Conservation (phyloP, 768 basidiomycete genomes). For the Pilatotrama ljubarskyi region DNA sequence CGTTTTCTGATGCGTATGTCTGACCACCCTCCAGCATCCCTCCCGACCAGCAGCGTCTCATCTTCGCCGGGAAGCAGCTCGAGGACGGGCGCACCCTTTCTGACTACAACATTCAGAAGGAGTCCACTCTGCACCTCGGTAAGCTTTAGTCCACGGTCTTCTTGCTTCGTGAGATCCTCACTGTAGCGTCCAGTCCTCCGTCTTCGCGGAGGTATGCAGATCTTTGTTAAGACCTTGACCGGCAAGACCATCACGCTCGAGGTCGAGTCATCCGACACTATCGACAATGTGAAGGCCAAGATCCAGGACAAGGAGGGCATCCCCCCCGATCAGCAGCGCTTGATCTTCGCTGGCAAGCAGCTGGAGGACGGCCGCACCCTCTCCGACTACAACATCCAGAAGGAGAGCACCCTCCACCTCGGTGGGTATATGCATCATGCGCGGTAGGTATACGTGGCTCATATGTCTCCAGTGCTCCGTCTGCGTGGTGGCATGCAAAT, state of each 20-base stretch:
- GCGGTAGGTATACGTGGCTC: background rate
- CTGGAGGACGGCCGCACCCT: conserved; percentile 54
- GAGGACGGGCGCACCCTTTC: conserved; percentile 91
- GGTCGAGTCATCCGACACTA: conserved; percentile 39
- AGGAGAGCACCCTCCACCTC: conserved; percentile 82
- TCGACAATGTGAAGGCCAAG: conserved; percentile 38
- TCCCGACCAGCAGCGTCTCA: conserved; percentile 92
- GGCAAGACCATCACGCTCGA: conserved; percentile 39
- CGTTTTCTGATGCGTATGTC: background rate
- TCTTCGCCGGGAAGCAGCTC: conserved; percentile 94
- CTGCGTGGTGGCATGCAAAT: conserved; percentile 91
- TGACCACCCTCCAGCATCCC: conserved; percentile 44
- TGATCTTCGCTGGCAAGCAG: conserved; percentile 48
- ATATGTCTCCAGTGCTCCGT: conserved; percentile 60
- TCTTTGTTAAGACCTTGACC: conserved; percentile 38
- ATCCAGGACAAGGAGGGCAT: conserved; percentile 40
- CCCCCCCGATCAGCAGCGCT: conserved; percentile 36
- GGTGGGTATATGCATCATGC: conserved; percentile 21
- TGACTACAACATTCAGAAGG: conserved; percentile 94
- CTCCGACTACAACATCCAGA: conserved; percentile 80
- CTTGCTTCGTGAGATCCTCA: conserved; percentile 38
- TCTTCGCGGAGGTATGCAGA: conserved; percentile 37
- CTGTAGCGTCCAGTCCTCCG: conserved; percentile 23
- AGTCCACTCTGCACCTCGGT: conserved; percentile 81
- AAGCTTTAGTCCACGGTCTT: conserved; percentile 8